A percentile compares a stretch with the other conserved stretches of the same genome.
These are phyloP conservation scores for Aspergillus brasiliensis DNA, from an alignment of 2,329 filamentous ascomycete genomes.

Conservation along the genomic window DNA sequence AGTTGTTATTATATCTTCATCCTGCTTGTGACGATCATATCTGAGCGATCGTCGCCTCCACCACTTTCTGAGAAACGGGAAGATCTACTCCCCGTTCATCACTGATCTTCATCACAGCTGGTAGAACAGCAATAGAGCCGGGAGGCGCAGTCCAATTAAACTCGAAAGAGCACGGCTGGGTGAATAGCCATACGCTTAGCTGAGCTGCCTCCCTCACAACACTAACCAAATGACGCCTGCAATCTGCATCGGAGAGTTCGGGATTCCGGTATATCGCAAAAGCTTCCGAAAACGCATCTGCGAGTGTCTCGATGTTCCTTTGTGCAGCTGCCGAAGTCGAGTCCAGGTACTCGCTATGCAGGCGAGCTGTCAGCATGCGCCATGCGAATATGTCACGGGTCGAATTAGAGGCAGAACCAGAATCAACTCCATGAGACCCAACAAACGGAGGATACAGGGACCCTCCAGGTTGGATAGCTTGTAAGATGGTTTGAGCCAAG, in stretches of 20 bases:
- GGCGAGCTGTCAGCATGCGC: slow-evolving; percentile 32
- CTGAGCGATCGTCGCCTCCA: slow-evolving; percentile 12
- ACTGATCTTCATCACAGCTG: slow-evolving; percentile 22
- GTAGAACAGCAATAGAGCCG: slow-evolving; percentile 14
- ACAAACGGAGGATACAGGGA: slow-evolving; percentile 14
- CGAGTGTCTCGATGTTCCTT: slow-evolving; percentile 4
- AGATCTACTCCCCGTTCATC: slow-evolving; percentile 27
- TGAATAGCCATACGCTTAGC: slow-evolving; percentile 30
- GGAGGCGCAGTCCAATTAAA: slow-evolving; percentile 17
- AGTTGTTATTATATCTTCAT: neutral
- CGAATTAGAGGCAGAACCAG: slow-evolving; percentile 8
- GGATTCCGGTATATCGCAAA: slow-evolving; percentile 26
- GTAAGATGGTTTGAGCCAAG: slow-evolving; percentile 20
- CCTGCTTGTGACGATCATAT: neutral
- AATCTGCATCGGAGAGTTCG: slow-evolving; percentile 16
- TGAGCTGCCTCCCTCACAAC: slow-evolving; percentile 24
- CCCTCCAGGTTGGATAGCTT: slow-evolving; percentile 19
- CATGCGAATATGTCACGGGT: slow-evolving; percentile 27
- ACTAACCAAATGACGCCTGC: slow-evolving; percentile 21
- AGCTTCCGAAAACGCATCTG: slow-evolving; percentile 18
- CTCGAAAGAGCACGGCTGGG: slow-evolving; percentile 29
- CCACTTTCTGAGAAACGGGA: slow-evolving; percentile 15
- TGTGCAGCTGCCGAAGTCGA: neutral
- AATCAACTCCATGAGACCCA: neutral
- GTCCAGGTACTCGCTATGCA: slow-evolving; percentile 9